These are phyloP conservation scores for Geum urbanum DNA, from an alignment of 306 rosid species.

Conservation along the genomic window DNA sequence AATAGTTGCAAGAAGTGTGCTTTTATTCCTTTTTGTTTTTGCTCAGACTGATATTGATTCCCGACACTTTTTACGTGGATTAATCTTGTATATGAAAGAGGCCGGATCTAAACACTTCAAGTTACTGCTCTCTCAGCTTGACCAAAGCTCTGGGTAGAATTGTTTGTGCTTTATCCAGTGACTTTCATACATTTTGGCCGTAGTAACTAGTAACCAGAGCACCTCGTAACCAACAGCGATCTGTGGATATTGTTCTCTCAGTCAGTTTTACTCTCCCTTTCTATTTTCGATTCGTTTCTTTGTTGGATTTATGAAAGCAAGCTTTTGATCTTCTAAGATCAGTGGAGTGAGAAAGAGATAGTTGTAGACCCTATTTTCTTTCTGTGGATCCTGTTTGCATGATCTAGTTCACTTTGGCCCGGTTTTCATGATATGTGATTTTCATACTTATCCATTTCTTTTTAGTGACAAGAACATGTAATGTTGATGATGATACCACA, in stretches of 20 bases:
- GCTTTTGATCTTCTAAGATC: conserved; percentile 20
- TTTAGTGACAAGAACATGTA: conserved; percentile 7
- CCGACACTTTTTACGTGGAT: neutral
- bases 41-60: neutral
- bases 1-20: conserved; percentile 16
- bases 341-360: neutral
- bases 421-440: conserved; percentile 9
- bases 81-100: neutral
- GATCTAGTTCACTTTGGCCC: conserved; percentile 8
- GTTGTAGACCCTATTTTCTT: conserved; percentile 19
- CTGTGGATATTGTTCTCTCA: conserved; percentile 8
- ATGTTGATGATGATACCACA: neutral
- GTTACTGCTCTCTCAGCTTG: conserved; percentile 18
- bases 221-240: conserved; percentile 9
- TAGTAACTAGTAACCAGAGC: conserved; percentile 8
- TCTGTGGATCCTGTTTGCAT: conserved; percentile 20
- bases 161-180: conserved; percentile 23
- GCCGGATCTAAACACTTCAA: conserved; percentile 12
- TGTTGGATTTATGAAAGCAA: conserved; percentile 12
- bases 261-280: neutral
- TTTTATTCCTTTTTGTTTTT: neutral
- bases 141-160: conserved; percentile 8
- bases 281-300: neutral
- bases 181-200: conserved; percentile 1
- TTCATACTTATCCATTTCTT: conserved; percentile 12